These are phyloP conservation scores for Oryza glumipatula DNA, from an alignment of 176 grass and related monocot species.

Conservation along the genomic window DNA sequence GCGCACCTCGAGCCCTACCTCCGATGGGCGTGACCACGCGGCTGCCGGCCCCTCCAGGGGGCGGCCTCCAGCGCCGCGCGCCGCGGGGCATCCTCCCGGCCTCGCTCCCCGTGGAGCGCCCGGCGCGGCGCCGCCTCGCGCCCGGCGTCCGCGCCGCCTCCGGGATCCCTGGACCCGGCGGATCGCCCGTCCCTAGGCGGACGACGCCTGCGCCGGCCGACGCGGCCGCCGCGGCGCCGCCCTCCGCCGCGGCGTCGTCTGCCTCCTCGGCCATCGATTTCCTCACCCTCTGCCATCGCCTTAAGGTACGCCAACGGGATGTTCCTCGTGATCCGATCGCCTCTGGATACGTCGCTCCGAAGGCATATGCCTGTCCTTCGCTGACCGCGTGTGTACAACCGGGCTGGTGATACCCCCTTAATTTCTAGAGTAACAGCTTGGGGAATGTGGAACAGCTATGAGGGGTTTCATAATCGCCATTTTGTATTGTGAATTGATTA, in stretches of 20 bases:
- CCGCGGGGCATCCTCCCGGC: constrained; percentile 35
- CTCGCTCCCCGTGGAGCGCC: constrained; percentile 24
- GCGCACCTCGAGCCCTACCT: not conserved
- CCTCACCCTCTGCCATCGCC: constrained; percentile 85
- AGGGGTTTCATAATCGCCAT: no score
- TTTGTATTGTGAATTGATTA: no score
- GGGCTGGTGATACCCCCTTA: not conserved
- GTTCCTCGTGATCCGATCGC: not conserved
- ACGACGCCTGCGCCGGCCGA: constrained; percentile 40
- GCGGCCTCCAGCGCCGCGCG: constrained; percentile 40
- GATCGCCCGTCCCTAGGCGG: constrained; percentile 39
- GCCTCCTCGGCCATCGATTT: constrained; percentile 87
- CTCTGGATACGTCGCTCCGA: not conserved
- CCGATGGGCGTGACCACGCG: constrained; percentile 63
- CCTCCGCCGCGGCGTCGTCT: constrained; percentile 39
- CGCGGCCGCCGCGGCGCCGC: constrained; percentile 36
- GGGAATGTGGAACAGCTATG: not conserved
- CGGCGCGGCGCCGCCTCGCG: constrained; percentile 24
- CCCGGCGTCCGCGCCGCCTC: constrained; percentile 33
- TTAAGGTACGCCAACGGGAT: constrained; percentile 58
- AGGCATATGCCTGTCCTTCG: not conserved
- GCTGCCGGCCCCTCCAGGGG: constrained; percentile 32
- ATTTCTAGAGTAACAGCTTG: not conserved
- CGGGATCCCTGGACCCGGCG: constrained; percentile 37
- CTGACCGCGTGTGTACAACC: constrained; percentile 1